phyloP scores from a whole-genome alignment of 345 rosid genomes.

The Aquilaria sinensis region DNA sequence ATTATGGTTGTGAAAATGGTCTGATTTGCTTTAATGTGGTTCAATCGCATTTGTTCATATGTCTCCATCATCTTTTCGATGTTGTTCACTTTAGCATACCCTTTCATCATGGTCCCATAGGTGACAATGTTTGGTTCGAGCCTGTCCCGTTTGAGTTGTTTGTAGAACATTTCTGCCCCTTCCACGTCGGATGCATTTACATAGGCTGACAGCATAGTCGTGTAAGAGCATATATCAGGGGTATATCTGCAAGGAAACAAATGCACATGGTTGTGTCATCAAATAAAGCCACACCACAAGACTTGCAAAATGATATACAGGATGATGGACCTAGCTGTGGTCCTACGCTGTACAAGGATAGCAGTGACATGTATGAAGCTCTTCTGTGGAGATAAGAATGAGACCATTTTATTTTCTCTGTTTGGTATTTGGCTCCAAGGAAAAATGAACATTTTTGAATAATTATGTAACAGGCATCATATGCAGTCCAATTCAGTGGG shows the following conservation, averaged over 20 bases:
- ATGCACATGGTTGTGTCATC: background rate
- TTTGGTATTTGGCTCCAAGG: no score
- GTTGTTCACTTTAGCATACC: constrained; percentile 64
- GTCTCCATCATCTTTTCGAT: constrained; percentile 71
- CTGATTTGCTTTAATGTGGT: constrained; percentile 66
- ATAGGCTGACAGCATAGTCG: constrained; percentile 92
- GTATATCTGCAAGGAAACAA: constrained; percentile 41
- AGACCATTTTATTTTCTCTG: no score
- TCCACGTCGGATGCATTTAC: constrained; percentile 88
- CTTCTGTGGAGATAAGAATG: no score
- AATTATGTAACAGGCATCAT: no score
- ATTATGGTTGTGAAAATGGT: constrained; percentile 76
- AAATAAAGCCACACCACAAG: no score
- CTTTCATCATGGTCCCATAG: constrained; percentile 80
- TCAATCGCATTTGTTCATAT: constrained; percentile 58
- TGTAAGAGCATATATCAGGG: constrained; percentile 85
- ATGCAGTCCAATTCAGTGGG: no score
- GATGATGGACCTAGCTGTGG: no score
- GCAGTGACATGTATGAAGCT: no score
- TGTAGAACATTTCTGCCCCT: constrained; percentile 90
- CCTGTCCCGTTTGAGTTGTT: constrained; percentile 63
- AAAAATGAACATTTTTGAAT: no score
- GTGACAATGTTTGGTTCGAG: constrained; percentile 66
- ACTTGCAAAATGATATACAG: no score
- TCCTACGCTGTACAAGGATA: no score